These are phyloP conservation scores for Tephrocybe rancida DNA, from an alignment of 768 basidiomycete species.

Conservation along the genomic window DNA sequence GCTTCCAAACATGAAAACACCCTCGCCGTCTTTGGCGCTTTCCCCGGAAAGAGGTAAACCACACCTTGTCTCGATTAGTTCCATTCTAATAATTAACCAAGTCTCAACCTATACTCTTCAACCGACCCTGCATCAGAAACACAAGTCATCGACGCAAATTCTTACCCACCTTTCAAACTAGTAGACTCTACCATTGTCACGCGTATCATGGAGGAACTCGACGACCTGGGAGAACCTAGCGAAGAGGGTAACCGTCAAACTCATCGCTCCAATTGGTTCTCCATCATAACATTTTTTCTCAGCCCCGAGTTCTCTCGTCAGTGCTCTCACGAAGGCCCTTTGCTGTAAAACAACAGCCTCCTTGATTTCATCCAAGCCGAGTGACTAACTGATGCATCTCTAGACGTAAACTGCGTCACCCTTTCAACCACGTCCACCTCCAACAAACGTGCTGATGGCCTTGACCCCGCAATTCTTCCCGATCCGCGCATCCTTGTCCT, in stretches of 20 bases:
- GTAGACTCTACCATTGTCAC: slow-evolving; percentile 70
- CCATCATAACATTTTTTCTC: slow-evolving; percentile 14
- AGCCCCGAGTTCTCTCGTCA: slow-evolving; percentile 76
- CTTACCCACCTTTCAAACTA: slow-evolving; percentile 81
- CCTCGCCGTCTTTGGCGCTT: slow-evolving; percentile 88
- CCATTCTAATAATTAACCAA: slow-evolving; percentile 29
- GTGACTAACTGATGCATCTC: neutral
- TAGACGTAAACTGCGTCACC: slow-evolving; percentile 45
- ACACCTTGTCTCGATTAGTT: neutral
- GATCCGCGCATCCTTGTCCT: slow-evolving; percentile 61
- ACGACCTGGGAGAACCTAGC: slow-evolving; percentile 45
- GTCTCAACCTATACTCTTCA: slow-evolving; percentile 79
- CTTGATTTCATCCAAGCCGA: neutral
- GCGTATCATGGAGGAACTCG: slow-evolving; percentile 65
- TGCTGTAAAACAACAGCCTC: slow-evolving; percentile 67
- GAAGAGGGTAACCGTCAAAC: slow-evolving; percentile 48
- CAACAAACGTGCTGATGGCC: slow-evolving; percentile 28
- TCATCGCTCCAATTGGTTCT: slow-evolving; percentile 1
- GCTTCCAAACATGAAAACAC: slow-evolving; percentile 91
- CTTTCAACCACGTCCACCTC: slow-evolving; percentile 30
- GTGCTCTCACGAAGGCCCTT: slow-evolving; percentile 88
- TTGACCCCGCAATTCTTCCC: slow-evolving; percentile 32
- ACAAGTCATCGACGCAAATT: slow-evolving; percentile 66
- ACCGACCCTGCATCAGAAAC: slow-evolving; percentile 43
- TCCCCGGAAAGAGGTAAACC: slow-evolving; percentile 78